Percentiles rank a stretch among this genome's conserved stretches.
Evolutionary conservation across 2,329 filamentous ascomycete species (phyloP).

Genomic region (Diaporthe amygdali): DNA sequence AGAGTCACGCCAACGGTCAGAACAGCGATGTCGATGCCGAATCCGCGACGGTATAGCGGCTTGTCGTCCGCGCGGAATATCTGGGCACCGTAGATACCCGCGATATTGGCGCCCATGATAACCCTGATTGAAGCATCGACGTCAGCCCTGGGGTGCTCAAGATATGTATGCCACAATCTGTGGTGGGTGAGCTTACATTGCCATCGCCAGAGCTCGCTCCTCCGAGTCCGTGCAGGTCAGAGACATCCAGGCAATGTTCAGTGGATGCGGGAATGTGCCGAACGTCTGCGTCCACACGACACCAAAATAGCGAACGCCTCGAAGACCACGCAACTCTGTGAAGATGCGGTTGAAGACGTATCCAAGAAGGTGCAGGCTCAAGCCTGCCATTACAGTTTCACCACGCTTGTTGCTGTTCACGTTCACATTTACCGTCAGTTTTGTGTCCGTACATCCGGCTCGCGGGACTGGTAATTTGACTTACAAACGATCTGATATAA

Average conservation of each 20-base stretch:
- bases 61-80: constrained; percentile 60
- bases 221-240: constrained; percentile 61
- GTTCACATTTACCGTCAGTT: background rate
- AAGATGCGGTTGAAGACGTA: constrained; percentile 61
- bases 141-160: background rate
- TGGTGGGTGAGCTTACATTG: constrained; percentile 42
- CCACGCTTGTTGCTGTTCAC: constrained; percentile 49
- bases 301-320: constrained; percentile 55
- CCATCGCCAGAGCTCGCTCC: constrained; percentile 64
- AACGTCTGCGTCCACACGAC: constrained; percentile 62
- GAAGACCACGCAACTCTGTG: constrained; percentile 44
- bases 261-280: constrained; percentile 58
- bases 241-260: constrained; percentile 67
- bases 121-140: constrained; percentile 40
- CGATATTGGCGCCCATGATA: constrained; percentile 67
- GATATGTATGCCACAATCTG: background rate
- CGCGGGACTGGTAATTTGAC: constrained; percentile 27
- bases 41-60: constrained; percentile 57
- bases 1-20: constrained; percentile 48
- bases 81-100: constrained; percentile 65
- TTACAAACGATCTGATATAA: constrained; percentile 56
- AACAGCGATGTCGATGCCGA: constrained; percentile 50
- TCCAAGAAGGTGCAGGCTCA: constrained; percentile 53
- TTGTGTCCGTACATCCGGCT: background rate
- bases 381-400: constrained; percentile 55